Evolutionary conservation across 2,329 filamentous ascomycete species (phyloP), one percentile per base, ranked within the genome.

Genomic region (Hymenoscyphus albidus): DNA sequence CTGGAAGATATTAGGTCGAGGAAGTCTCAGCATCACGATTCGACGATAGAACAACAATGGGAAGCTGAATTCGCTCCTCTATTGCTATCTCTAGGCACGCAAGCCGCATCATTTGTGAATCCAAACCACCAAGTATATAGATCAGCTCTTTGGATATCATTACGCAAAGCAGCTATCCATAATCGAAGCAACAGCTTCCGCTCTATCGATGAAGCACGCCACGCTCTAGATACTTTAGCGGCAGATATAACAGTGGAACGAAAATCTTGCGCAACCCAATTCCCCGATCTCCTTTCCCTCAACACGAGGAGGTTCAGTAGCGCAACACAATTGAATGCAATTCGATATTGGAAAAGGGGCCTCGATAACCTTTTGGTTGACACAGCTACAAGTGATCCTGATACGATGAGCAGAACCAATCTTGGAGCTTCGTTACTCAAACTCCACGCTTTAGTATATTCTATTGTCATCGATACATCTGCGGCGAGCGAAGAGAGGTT

Each of bases 171-270:
- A 48, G 68, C 69, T 56, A 59, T 61, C 5, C 58, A 63, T 5
- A 63, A 63, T 22, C 64, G 61, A 22, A 65, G 62, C 1, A 59
- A 55, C 14, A 59, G 58, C 16, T 88, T 88, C 63, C 70, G 77
- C 1, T 80, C 79, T 0, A 73, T 87, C 7, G 75, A 81, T 27
- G 83, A 88, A 63, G 86, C 85, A 9, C 81, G 85, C 12, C 69
- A 82, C 12, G 80, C 83, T 1, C 85, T 85, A 74, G 85, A 88
- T 75, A 56, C 77, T 84, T 3, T 82, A 78, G 68, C 83, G 82
- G 73, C 81, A 77, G 63, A 81, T 81, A 64, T 80, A 85, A 70
- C 80, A 81, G 31, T 86, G 83, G 72, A 83, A 81, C 40, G 85
- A 86, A 70, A 67, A 0, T 62, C 68, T 5, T 62, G 63, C 12